Conservation (phyloP, 1,284 basidiomycete species). For the Malassezia japonica region DNA sequence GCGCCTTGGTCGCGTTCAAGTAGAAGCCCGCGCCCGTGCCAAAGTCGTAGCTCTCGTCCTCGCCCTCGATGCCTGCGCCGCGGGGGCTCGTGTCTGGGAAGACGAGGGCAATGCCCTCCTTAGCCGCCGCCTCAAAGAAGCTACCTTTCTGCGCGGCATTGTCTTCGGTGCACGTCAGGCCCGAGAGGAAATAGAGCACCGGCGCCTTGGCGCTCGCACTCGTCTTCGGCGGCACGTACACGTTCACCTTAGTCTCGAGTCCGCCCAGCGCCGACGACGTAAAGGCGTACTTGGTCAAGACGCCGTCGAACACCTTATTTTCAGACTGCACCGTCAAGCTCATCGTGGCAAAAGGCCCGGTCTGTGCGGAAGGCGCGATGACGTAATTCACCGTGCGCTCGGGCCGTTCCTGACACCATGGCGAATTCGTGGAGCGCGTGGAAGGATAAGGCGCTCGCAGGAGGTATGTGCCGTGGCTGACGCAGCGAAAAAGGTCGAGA, state of each 20-base stretch:
- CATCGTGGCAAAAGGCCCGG: conserved; percentile 12
- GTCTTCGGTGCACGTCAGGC: conserved; percentile 90
- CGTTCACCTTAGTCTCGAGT: conserved; percentile 72
- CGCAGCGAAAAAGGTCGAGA: conserved; percentile 39
- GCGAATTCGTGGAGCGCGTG: conserved; percentile 4
- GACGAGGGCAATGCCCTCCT: conserved; percentile 67
- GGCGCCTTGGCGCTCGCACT: conserved; percentile 57
- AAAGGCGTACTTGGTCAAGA: conserved; percentile 37
- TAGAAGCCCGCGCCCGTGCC: conserved; percentile 47
- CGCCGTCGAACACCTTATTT: conserved; percentile 28
- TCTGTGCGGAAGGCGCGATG: background rate
- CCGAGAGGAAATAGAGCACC: conserved; percentile 74
- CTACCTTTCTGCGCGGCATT: conserved; percentile 56
- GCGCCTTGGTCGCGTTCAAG: conserved; percentile 39
- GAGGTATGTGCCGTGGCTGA: too few species aligned
- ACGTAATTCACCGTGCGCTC: background rate
- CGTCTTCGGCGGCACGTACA: conserved; percentile 70
- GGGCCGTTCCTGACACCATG: background rate
- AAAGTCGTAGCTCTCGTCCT: conserved; percentile 68
- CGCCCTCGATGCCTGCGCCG: conserved; percentile 74
- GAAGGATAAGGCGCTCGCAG: conserved; percentile 19
- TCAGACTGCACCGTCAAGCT: conserved; percentile 19
- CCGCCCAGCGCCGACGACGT: conserved; percentile 64
- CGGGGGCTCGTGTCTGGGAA: conserved; percentile 94
- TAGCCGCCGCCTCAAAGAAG: conserved; percentile 33